Evolutionary conservation across 2,329 filamentous ascomycete genomes (phyloP).

Genomic region (Cytospora piceicola): DNA sequence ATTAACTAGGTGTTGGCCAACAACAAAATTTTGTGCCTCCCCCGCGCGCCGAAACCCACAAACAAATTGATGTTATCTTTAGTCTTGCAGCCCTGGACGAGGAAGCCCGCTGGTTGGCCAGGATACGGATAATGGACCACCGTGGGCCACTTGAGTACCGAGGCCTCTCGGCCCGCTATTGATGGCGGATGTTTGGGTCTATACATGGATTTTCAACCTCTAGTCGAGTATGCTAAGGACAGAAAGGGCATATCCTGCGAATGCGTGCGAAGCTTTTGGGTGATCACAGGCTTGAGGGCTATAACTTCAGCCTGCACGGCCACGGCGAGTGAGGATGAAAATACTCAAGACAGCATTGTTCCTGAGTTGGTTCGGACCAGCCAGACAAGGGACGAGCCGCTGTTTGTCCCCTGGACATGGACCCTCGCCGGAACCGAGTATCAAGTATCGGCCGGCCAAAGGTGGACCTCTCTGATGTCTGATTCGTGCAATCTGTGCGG

Average conservation of each 20-base stretch:
- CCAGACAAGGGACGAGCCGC: conserved; percentile 18
- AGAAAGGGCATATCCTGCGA: background rate
- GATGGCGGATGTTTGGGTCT: conserved; percentile 11
- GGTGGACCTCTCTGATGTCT: conserved; percentile 7
- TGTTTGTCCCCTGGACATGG: background rate
- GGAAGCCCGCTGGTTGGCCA: conserved; percentile 8
- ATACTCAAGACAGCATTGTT: background rate
- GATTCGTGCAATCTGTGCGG: background rate
- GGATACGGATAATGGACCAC: conserved; percentile 14
- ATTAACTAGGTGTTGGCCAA: background rate
- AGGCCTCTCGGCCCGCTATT: conserved; percentile 29
- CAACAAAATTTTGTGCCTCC: background rate
- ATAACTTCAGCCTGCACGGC: background rate
- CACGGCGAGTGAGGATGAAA: background rate
- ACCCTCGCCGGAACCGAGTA: conserved; percentile 19
- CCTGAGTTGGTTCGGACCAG: background rate
- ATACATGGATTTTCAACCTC: background rate
- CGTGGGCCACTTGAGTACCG: conserved; percentile 23
- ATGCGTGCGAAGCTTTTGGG: background rate
- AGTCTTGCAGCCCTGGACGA: background rate
- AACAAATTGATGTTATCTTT: background rate
- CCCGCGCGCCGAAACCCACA: background rate
- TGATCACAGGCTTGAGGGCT: background rate
- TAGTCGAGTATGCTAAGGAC: background rate
- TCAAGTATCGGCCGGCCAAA: conserved; percentile 21